Base-by-base conservation (phyloP, 768 basidiomycete genomes). In the Calvatia gigantea region DNA sequence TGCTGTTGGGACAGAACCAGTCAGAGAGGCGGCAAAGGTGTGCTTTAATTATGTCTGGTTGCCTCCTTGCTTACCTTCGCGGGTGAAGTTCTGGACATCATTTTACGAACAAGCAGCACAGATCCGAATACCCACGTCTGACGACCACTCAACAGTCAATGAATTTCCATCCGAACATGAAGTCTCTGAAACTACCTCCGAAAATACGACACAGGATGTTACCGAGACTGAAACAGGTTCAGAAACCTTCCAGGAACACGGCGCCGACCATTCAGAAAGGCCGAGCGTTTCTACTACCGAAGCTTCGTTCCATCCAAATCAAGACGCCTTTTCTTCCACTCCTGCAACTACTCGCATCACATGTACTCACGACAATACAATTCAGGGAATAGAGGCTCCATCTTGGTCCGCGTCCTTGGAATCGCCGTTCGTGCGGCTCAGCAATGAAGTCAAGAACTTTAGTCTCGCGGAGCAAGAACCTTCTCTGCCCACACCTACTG, bases 81-180 rank as follows among this genome's bases (percentile, higher is more conserved):
- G 15, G 17, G 9, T 43, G 0, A 63, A 96, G 95, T 98, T 98
- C 68, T 98, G 96, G 95, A 87, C 87, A 3, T 88, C 91, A 0
- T 98, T 99, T 77, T 98, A 94, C 66, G 94, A 98, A 65, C 84
- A 89, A 57, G 93, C 94, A 7, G 95, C 96, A 3, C 87, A 92
- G 62, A 87, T 94, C 27, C 84, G 86, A 37, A 87, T 94, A 41
- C 86, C 88, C 3, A 84, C 83, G 1, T 84, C 78, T 31, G 91
- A 85, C 12, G 86, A 91, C 54, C 78, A 83, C 56, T 82, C 80
- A n/a, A 79, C 74, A 6, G 73, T 75, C 38, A 76, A 81, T 44
- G 85, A 83, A 38, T 71, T 76, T 17, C 70, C 75, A 5, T 77
- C 78, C 0, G 71, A 78, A 54, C 59, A 68, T 15, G 74, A 74